These are phyloP conservation scores for Voacanga thouarsii DNA, from an alignment of 257 asterid genomes.

Conservation along the genomic window DNA sequence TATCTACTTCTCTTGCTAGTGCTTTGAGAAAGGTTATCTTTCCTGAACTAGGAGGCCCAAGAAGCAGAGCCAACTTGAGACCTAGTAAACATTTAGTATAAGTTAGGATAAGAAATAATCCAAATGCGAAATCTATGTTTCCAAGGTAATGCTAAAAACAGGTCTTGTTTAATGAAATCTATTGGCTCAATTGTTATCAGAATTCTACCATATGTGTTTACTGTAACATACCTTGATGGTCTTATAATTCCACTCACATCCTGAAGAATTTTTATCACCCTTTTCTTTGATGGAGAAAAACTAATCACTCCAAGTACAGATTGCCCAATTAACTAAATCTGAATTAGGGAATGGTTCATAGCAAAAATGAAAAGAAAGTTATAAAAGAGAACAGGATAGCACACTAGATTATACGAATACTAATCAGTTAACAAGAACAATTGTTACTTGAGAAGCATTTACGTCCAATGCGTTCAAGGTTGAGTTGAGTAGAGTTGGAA, in stretches of 20 bases:
- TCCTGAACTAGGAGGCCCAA: constrained; percentile 54
- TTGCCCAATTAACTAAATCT: constrained; percentile 25
- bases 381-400: not conserved
- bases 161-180: not conserved
- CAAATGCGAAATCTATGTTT: not conserved
- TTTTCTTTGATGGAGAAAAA: constrained; percentile 40
- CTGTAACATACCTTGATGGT: constrained; percentile 4
- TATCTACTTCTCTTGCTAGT: constrained; percentile 39
- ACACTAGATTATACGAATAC: not conserved
- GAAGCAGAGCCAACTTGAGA: constrained; percentile 42
- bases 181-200: not conserved
- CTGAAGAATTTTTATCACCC: constrained; percentile 26
- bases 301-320: constrained; percentile 45
- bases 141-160: not conserved
- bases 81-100: not conserved
- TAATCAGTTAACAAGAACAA: not conserved
- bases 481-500: constrained; percentile 73
- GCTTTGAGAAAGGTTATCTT: constrained; percentile 41
- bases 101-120: not conserved
- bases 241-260: constrained; percentile 30
- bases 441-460: not conserved
- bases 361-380: not conserved
- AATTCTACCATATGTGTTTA: too few species aligned
- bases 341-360: not conserved
- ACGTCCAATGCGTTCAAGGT: constrained; percentile 74